phyloP scores from a whole-genome alignment of 177 flowering plant genomes.

The Vitis hybrid region DNA sequence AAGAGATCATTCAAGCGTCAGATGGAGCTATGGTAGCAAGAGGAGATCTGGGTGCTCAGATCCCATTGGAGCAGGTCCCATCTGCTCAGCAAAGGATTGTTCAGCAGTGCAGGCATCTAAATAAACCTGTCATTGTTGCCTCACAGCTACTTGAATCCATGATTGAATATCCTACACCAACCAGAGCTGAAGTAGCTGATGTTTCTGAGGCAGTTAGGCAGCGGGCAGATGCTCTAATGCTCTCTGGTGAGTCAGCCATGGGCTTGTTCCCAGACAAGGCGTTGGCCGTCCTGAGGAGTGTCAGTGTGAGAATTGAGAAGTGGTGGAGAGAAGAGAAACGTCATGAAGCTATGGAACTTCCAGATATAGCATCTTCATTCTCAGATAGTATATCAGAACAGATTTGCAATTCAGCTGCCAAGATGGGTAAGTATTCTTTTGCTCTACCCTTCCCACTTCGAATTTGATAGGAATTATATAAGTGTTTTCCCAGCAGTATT shows the following conservation, averaged over 20 bases:
- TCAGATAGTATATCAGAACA: constrained; percentile 87
- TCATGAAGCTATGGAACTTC: constrained; percentile 73
- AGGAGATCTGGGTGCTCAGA: constrained; percentile 97
- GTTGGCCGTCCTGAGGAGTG: constrained; percentile 83
- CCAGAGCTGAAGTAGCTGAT: constrained; percentile 98
- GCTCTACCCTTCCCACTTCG: background rate
- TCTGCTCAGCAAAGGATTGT: constrained; percentile 85
- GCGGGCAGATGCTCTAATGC: constrained; percentile 92
- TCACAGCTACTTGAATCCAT: constrained; percentile 94
- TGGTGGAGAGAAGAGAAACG: constrained; percentile 99
- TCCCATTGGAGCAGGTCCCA: constrained; percentile 96
- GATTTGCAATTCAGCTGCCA: constrained; percentile 95
- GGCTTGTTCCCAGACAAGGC: constrained; percentile 95
- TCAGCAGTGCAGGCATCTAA: constrained; percentile 76
- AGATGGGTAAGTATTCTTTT: constrained; percentile 67
- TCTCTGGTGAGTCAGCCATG: constrained; percentile 99
- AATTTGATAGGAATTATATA: background rate
- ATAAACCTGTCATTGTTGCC: constrained; percentile 95
- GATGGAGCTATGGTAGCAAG: constrained; percentile 99
- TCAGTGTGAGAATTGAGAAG: constrained; percentile 85
- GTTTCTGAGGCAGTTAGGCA: constrained; percentile 97
- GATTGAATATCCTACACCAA: constrained; percentile 98
- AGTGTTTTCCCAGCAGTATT: background rate
- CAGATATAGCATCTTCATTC: constrained; percentile 66
- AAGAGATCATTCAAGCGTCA: constrained; percentile 85